phyloP scores from a whole-genome alignment of 1,284 basidiomycete species.

The Marasmius fiardii region DNA sequence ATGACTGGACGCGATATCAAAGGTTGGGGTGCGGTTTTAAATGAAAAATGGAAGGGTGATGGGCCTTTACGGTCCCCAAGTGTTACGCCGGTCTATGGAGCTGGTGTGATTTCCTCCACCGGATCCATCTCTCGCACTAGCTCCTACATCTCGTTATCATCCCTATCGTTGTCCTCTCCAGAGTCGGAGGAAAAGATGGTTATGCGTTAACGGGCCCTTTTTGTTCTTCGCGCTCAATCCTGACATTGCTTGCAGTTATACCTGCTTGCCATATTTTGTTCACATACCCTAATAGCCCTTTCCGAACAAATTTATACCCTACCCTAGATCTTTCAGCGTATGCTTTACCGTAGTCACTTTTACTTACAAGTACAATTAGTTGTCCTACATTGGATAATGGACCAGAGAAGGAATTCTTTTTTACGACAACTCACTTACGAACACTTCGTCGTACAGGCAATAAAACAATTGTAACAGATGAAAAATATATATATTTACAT shows the following conservation, averaged over 20 bases:
- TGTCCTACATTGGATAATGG: not conserved
- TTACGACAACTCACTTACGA: not conserved
- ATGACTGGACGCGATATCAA: slow-evolving; percentile 17
- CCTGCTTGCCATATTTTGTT: not conserved
- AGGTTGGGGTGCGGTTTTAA: slow-evolving; percentile 21
- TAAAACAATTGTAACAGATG: not conserved
- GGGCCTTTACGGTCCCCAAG: slow-evolving; percentile 17
- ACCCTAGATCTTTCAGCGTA: not conserved
- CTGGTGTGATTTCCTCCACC: slow-evolving; percentile 16
- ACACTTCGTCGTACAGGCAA: not conserved
- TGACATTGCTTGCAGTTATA: not conserved
- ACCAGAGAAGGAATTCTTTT: not conserved
- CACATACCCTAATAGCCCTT: not conserved
- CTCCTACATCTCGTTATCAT: slow-evolving; percentile 11
- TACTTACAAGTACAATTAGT: not conserved
- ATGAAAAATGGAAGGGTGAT: slow-evolving; percentile 26
- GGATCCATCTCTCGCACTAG: slow-evolving; percentile 17
- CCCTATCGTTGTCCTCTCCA: slow-evolving; percentile 5
- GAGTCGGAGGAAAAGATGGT: not conserved
- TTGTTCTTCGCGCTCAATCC: not conserved
- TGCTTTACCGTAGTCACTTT: not conserved
- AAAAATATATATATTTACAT: not conserved
- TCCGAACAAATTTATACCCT: not conserved
- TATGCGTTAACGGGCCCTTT: not conserved
- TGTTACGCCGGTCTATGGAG: slow-evolving; percentile 12